Evolutionary conservation across 345 rosid genomes (phyloP).

Genomic region (Arabidopsis arenosa): DNA sequence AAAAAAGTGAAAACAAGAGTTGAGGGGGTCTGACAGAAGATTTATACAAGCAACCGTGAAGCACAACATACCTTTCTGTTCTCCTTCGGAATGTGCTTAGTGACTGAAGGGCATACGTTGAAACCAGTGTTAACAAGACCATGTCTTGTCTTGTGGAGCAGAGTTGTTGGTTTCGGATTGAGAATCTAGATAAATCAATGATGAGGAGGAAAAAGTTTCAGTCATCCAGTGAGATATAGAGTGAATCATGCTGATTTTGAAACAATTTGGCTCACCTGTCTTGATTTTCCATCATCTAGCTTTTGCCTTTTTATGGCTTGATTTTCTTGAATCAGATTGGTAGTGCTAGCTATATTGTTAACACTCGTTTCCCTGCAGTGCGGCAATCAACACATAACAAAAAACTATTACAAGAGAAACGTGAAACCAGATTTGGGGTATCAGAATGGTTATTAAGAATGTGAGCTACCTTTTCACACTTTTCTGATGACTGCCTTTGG

Average conservation of each 20-base stretch:
- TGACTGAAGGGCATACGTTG: constrained; percentile 51
- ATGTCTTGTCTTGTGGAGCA: constrained; percentile 80
- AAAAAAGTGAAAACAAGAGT: constrained; percentile 7
- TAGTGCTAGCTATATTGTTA: constrained; percentile 50
- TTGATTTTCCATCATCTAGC: constrained; percentile 87
- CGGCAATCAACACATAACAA: constrained; percentile 5
- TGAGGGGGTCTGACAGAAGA: constrained; percentile 24
- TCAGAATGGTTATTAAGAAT: not conserved
- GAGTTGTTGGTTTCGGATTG: constrained; percentile 67
- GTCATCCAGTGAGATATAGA: constrained; percentile 19
- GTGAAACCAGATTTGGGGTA: not conserved
- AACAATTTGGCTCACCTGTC: constrained; percentile 62
- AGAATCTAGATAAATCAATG: constrained; percentile 66
- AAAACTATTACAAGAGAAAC: constrained; percentile 10
- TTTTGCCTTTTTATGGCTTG: constrained; percentile 97
- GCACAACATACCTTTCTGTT: constrained; percentile 71
- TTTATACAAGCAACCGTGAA: constrained; percentile 15
- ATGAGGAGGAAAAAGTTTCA: constrained; percentile 1
- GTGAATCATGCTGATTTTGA: not conserved
- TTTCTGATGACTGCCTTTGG: constrained; percentile 48
- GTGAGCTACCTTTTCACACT: constrained; percentile 53
- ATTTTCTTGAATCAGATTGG: constrained; percentile 75
- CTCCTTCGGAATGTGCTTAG: constrained; percentile 56
- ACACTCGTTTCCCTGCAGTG: constrained; percentile 50
- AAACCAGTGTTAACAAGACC: constrained; percentile 61